A percentile compares a stretch with the other conserved stretches of the same genome.
Conservation (phyloP, 306 rosid genomes). For the Nissolia schottii region DNA sequence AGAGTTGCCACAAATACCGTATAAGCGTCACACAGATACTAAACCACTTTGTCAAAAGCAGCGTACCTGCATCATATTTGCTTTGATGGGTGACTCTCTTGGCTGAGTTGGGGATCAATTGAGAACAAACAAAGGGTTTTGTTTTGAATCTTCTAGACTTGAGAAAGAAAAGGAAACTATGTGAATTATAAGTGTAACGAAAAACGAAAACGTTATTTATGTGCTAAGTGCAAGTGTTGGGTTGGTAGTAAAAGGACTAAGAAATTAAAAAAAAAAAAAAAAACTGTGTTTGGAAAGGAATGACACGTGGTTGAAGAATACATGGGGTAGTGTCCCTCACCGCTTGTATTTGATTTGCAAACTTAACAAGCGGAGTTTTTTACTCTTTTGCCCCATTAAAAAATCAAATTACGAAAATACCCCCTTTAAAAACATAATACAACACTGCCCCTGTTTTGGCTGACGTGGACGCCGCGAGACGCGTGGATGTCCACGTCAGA, state of each 20-base stretch:
- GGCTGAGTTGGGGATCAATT: background rate
- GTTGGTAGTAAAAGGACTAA: background rate
- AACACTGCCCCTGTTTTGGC: too few species aligned
- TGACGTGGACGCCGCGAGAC: too few species aligned
- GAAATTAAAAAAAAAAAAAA: too few species aligned
- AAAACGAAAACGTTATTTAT: background rate
- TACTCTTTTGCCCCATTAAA: too few species aligned
- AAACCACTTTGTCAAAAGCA: background rate
- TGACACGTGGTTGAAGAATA: constrained; percentile 27
- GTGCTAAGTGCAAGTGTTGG: background rate
- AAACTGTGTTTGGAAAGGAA: background rate
- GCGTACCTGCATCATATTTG: constrained; percentile 21
- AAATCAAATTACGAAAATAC: too few species aligned
- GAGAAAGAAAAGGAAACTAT: background rate
- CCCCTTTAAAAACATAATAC: too few species aligned
- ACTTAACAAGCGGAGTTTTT: background rate
- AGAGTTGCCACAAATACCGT: too few species aligned
- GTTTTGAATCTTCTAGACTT: background rate
- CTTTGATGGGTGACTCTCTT: background rate
- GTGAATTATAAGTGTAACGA: background rate
- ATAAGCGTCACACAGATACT: background rate
- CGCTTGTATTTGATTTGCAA: background rate
- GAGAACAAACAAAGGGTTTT: background rate
- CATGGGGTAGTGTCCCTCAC: constrained; percentile 30
- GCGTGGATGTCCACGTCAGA: too few species aligned